Evolutionary conservation across 2,329 filamentous ascomycete species (phyloP), one percentile per base, ranked within the genome.

Genomic region (Akanthomyces muscarius): DNA sequence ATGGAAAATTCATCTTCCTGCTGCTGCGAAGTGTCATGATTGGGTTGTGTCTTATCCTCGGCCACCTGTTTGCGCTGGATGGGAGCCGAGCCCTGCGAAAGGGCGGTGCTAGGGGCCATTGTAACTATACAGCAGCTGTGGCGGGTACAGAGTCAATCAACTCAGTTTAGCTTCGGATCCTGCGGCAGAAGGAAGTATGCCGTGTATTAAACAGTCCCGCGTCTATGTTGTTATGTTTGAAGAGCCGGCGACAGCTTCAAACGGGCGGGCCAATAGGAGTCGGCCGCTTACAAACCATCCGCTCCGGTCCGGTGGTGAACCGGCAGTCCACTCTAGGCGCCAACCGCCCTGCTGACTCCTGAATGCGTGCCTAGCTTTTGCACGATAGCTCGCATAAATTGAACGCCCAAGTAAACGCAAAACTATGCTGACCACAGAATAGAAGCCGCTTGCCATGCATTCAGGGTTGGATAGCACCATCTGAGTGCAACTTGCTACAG

Each of bases 71-170:
- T 13, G 33, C 60, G 60, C 11, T 54, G 59, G 30, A 28, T 11
- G 13, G 51, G 42, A 16, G 51, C 41, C 10, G 18, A 7, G 13
- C 30, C 30, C 18, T 56, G 18, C 18, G 52, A 23, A 52, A 62
- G 4, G 23, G 42, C 52, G 44, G 21, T 55, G 52, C 33, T 56
- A 18, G 44, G 10, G 18, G 60, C 60, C 60, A 62, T 62, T 38
- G 28, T 23, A 30, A 23, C 7, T 21, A 8, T 21, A 42, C 33
- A 21, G 23, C 5, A 6, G 21, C 38, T 52, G 38, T n/a, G 50
- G 14, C 13, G 25, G 5, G 36, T 44, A 11, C 8, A 10, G 23
- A 23, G 30, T 6, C 30, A 23, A 23, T 28, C 14, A 41, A 41
- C 8, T 50, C 38, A 23, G 38, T 42, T 38, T 16, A 10, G 21